Base-by-base conservation (phyloP, 2,329 filamentous ascomycete genomes). In the Sporothrix curviconia region DNA sequence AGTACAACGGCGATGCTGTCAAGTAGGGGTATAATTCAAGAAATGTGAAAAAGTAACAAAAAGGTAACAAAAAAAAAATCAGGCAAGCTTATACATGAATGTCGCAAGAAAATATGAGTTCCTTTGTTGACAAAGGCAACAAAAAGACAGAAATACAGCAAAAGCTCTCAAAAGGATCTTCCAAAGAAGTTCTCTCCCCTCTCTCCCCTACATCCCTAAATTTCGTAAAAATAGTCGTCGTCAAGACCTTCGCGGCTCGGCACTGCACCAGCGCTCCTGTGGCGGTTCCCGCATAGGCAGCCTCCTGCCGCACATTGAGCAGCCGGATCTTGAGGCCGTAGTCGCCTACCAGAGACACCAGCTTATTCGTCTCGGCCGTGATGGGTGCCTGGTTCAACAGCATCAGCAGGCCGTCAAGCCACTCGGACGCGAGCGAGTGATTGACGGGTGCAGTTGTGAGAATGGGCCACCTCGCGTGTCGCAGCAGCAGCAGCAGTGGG, bases 381-480 rank as follows among this genome's bases (percentile, higher is more conserved):
- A 99, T 96, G 19, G 94, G 94, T 59, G 92, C 84, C 72, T 99
- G 94, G 68, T 95, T 91, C 24, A 99, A 79, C 56, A 99, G 78
- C 91, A 99, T 95, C 57, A 97, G 79, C 62, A 99, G 75, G 1
- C 94, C 94, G 69, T 99, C 94, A 5, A 99, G 79, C 94, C 94
- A 99, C 72, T 99, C 94, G 0, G 91, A 95, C 9, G 94, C 94
- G 49, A 94, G 76, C 62, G 84, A 89, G 68, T 94, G 87, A 59
- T 84, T 89, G 59, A 84, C 76, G 92, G 92, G 70, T 90, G 85
- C 54, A 99, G 78, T n/a, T n/a, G 86, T 89, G 55, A 99, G 77
- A 22, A 97, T 80, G 1, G n/a, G 89, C 79, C 52, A 83, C 77
- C 70, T 97, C 94, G 46, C 46, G 51, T 8, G 44, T 55, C 12